A percentile compares a stretch with the other conserved stretches of the same genome.
Conservation (phyloP, 345 rosid species). For the Atalantia buxifolia region DNA sequence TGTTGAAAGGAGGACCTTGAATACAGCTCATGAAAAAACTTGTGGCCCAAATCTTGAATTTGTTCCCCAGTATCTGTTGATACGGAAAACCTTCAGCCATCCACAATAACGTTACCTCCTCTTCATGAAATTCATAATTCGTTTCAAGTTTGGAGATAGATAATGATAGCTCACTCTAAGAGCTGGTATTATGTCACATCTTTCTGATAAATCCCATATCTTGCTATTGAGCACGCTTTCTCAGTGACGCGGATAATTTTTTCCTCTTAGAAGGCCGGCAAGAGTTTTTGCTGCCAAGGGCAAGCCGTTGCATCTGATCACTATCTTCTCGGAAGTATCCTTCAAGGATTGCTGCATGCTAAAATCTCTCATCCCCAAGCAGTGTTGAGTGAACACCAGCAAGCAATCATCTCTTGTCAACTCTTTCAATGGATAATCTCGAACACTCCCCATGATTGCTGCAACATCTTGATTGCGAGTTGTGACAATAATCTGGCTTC, state of each 20-base stretch:
- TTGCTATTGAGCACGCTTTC: conserved; percentile 19
- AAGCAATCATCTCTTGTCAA: conserved; percentile 36
- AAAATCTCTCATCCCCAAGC: conserved; percentile 9
- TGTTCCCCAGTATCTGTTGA: neutral
- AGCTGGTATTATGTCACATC: conserved; percentile 17
- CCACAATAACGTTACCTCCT: conserved; percentile 32
- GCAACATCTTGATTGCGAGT: conserved; percentile 36
- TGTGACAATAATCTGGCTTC: conserved; percentile 45
- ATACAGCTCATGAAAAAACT: neutral
- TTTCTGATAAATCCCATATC: conserved; percentile 24
- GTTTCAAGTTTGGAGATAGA: conserved; percentile 33
- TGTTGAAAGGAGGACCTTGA: neutral
- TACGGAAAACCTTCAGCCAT: conserved; percentile 28
- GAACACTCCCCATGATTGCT: conserved; percentile 15
- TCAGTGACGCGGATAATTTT: conserved; percentile 20
- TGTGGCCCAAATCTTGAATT: neutral
- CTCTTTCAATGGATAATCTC: conserved; percentile 14
- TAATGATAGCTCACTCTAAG: conserved; percentile 27
- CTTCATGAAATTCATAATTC: conserved; percentile 26
- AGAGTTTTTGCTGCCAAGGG: conserved; percentile 40
- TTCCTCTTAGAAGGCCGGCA: conserved; percentile 25
- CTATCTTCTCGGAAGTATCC: conserved; percentile 31
- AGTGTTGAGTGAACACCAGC: conserved; percentile 18
- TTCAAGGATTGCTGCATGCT: conserved; percentile 19
- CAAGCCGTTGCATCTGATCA: conserved; percentile 22